A percentile compares a stretch with the other conserved stretches of the same genome.
Conservation (phyloP, 441 rosid genomes). For the Syzygium malaccense region DNA sequence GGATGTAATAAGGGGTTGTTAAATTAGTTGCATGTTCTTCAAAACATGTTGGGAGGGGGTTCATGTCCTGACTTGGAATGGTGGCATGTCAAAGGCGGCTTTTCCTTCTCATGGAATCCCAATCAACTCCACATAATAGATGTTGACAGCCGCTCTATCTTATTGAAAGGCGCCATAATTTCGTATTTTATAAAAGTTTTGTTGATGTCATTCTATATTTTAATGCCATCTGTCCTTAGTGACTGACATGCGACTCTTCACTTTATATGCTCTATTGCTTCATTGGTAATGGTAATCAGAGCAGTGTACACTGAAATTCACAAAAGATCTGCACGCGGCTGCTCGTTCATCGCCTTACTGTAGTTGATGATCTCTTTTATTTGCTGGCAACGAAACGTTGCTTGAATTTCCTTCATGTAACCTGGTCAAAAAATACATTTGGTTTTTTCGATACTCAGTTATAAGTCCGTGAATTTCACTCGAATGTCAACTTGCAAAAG, state of each 20-base stretch:
- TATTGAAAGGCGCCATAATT: not conserved
- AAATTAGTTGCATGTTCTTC: not conserved
- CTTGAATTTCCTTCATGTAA: not conserved
- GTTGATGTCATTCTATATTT: not conserved
- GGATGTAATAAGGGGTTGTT: not conserved
- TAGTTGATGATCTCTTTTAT: not conserved
- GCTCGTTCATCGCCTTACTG: not conserved
- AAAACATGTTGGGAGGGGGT: not conserved
- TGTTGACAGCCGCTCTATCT: not conserved
- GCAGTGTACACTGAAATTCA: not conserved
- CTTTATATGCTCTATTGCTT: not conserved
- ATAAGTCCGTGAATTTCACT: not conserved
- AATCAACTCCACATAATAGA: not conserved
- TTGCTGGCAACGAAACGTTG: not conserved
- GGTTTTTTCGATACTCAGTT: not conserved
- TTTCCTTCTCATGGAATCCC: not conserved
- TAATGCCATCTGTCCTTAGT: not conserved
- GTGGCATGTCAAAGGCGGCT: not conserved
- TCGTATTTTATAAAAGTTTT: not conserved
- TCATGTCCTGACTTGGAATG: not conserved
- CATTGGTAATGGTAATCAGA: not conserved
- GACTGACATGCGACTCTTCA: not conserved
- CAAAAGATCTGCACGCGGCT: not conserved
- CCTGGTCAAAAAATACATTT: not conserved
- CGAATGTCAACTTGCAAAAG: not conserved